Conservation (phyloP, 2,329 filamentous ascomycete genomes). For the Myriosclerotinia duriaeana region DNA sequence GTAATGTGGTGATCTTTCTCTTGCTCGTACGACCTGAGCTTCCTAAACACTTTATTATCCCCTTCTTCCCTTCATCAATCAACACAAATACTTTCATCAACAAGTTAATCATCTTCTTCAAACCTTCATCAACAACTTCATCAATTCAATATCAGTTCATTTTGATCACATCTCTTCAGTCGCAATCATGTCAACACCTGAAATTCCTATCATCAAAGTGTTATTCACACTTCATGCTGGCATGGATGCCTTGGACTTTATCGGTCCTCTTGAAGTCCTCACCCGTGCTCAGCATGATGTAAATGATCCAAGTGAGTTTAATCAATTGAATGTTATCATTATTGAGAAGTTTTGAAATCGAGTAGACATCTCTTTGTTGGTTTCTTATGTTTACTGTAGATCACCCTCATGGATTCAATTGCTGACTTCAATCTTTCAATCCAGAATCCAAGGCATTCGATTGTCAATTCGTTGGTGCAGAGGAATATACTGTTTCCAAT, state of each 20-base stretch:
- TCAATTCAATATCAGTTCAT: neutral
- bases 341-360: neutral
- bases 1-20: slow-evolving; percentile 15
- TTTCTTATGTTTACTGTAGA: slow-evolving; percentile 4
- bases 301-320: slow-evolving; percentile 50
- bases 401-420: neutral
- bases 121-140: slow-evolving; percentile 6
- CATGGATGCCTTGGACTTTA: slow-evolving; percentile 58
- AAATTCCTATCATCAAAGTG: slow-evolving; percentile 52
- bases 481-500: slow-evolving; percentile 53
- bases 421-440: neutral
- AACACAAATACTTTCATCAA: neutral
- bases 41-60: neutral
- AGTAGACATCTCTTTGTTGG: neutral
- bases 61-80: neutral
- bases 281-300: slow-evolving; percentile 53
- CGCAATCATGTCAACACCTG: slow-evolving; percentile 39
- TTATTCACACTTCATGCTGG: slow-evolving; percentile 56
- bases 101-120: neutral
- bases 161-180: neutral
- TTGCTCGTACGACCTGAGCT: slow-evolving; percentile 18
- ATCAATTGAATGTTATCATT: slow-evolving; percentile 16
- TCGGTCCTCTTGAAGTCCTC: slow-evolving; percentile 59
- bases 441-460: slow-evolving; percentile 38
- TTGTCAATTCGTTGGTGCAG: slow-evolving; percentile 43